A percentile compares a stretch with the other conserved stretches of the same genome.
These are phyloP conservation scores for Liriodendron chinense DNA, from an alignment of 164 flowering plant genomes.

Conservation along the genomic window DNA sequence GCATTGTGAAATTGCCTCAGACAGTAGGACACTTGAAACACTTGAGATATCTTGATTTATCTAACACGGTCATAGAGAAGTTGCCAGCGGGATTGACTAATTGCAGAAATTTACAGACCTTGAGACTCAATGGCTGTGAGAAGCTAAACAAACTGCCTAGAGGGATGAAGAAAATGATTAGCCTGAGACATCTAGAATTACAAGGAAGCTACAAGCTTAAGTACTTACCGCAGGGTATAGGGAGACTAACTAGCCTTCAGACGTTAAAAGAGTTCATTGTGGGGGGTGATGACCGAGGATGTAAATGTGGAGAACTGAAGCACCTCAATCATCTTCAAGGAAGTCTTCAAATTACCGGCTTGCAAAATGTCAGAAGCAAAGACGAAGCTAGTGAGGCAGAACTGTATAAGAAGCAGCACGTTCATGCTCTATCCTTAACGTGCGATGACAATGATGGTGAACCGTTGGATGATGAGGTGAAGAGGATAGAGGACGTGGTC, in stretches of 20 bases:
- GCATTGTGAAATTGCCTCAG: background rate
- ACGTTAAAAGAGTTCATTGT: slow-evolving; percentile 14
- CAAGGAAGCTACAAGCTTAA: background rate
- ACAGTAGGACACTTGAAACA: background rate
- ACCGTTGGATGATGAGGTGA: no score
- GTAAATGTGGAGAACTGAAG: background rate
- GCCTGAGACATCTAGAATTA: slow-evolving; percentile 7
- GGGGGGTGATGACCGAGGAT: background rate
- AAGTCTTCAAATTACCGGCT: slow-evolving; percentile 11
- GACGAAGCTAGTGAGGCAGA: no score
- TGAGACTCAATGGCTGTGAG: background rate
- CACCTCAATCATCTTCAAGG: slow-evolving; percentile 13
- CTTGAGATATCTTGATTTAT: slow-evolving; percentile 8
- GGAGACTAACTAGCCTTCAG: slow-evolving; percentile 23
- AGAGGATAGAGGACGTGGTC: no score
- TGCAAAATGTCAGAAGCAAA: no score
- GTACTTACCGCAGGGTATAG: slow-evolving; percentile 16
- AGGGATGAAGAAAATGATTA: slow-evolving; percentile 4
- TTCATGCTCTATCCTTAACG: background rate
- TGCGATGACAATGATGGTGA: no score
- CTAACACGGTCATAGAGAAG: background rate
- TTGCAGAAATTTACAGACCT: background rate
- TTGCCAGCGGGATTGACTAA: slow-evolving; percentile 4
- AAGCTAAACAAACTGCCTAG: background rate
- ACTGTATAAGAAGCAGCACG: no score